Percentiles rank a stretch among this genome's conserved stretches.
phyloP scores from a whole-genome alignment of 2,329 filamentous ascomycete species.

The Verticillium nubilum region DNA sequence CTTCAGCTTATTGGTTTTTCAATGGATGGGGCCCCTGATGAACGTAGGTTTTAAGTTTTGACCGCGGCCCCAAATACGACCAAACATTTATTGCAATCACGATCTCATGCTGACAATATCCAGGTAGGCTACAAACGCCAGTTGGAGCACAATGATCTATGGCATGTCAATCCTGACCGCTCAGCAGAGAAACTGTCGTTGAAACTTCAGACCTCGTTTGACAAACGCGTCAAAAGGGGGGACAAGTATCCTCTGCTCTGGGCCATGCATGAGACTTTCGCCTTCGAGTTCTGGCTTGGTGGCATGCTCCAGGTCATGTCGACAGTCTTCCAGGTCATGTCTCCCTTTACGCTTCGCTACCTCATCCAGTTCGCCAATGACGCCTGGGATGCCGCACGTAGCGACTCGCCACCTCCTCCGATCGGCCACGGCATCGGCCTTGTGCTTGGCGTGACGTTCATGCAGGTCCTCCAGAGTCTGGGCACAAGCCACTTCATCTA shows the following conservation, averaged over 20 bases:
- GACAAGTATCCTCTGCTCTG: slow-evolving; percentile 69
- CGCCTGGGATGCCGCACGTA: slow-evolving; percentile 62
- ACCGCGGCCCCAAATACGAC: no score
- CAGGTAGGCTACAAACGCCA: slow-evolving; percentile 80
- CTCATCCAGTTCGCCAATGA: slow-evolving; percentile 80
- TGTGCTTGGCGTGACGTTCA: slow-evolving; percentile 74
- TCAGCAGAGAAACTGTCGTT: slow-evolving; percentile 63
- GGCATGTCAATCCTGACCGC: slow-evolving; percentile 78
- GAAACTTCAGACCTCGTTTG: slow-evolving; percentile 63
- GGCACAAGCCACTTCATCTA: slow-evolving; percentile 90
- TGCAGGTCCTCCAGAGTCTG: slow-evolving; percentile 80
- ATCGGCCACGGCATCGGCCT: slow-evolving; percentile 76
- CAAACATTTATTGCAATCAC: no score
- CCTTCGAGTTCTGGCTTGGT: slow-evolving; percentile 77
- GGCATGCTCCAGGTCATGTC: slow-evolving; percentile 70
- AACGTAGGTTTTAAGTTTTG: slow-evolving; percentile 51
- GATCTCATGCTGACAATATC: not conserved
- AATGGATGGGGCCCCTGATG: slow-evolving; percentile 92
- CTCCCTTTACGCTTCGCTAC: slow-evolving; percentile 80
- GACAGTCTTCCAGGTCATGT: slow-evolving; percentile 72
- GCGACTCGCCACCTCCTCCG: slow-evolving; percentile 49
- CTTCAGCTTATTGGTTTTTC: slow-evolving; percentile 72
- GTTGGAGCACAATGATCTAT: slow-evolving; percentile 80
- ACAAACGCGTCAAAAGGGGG: slow-evolving; percentile 60
- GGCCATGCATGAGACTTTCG: slow-evolving; percentile 83